Base-by-base conservation (phyloP, 139 green algal species). In the Spirogloea muscicola region DNA sequence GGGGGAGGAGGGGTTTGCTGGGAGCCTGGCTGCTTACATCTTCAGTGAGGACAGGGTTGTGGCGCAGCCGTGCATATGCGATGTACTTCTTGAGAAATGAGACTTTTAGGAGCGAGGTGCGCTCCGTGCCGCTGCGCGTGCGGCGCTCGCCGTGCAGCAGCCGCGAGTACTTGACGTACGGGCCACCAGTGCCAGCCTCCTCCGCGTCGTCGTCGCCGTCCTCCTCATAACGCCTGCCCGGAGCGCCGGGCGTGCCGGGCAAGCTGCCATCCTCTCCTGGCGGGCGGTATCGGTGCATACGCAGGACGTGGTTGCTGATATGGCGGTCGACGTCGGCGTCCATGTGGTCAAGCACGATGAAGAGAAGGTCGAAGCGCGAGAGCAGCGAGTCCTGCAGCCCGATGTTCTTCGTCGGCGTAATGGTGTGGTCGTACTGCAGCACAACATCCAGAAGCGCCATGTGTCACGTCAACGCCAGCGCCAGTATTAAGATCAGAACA, bases 321-420 rank as follows among this genome's bases (percentile, higher is more conserved):
- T 84, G 60, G 33, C 85, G 76, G 87, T 98, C 93, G 6, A 85
- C 71, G 18, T 88, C 58, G 6, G 86, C 77, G 41, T 89, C 87
- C 74, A 90, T 93, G 67, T 91, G 87, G 87, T 99, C 94, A 37
- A 96, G 85, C 70, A 98, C 87, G 36, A 98, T 88, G 66, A 99
- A 98, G 16, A 98, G 82, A 77, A 98, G 86, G 84, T 99, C 94
- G 76, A 99, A 99, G 63, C 94, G 92, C 1, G 91, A 97, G 40
- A 99, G 87, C 75, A 99, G 86, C 2, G 91, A 96, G 87, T 98
- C 94, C 36, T 94, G 94, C 70, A 99, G 87, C 62, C 91, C 91
- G 63, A 99, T 95, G 85, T 99, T 99, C 44, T 85, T 82, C 18
- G 86, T 91, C 60, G 96, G 87, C 48, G 82, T 88, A 60, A 93